These are phyloP conservation scores for Plasmodium gaboni DNA, from an alignment of 169 alveolate species.

Conservation along the genomic window DNA sequence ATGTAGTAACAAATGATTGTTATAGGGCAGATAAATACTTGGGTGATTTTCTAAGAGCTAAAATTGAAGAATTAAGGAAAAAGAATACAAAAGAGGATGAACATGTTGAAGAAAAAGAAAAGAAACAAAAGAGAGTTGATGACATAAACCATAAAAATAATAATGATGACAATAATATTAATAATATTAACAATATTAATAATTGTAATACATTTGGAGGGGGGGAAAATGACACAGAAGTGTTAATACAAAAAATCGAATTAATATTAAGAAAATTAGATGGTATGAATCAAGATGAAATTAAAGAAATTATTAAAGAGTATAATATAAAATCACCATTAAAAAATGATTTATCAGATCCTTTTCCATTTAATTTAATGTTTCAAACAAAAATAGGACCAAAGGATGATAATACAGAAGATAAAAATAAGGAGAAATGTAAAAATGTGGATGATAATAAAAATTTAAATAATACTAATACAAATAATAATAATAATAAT, in stretches of 20 bases:
- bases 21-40: slow-evolving; percentile 92
- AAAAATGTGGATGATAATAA: no score
- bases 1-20: slow-evolving; percentile 89
- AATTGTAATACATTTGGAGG: no score
- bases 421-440: not conserved
- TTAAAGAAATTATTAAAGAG: slow-evolving; percentile 87
- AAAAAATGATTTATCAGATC: slow-evolving; percentile 94
- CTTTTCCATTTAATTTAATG: slow-evolving; percentile 97
- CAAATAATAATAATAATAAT: not conserved
- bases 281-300: slow-evolving; percentile 88
- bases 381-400: slow-evolving; percentile 97
- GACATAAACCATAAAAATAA: slow-evolving; percentile 38
- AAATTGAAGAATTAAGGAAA: slow-evolving; percentile 9
- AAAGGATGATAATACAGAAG: slow-evolving; percentile 58
- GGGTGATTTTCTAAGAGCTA: slow-evolving; percentile 71
- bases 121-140: not conserved
- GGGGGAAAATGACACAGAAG: no score
- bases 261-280: slow-evolving; percentile 87
- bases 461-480: not conserved
- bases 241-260: slow-evolving; percentile 81
- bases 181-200: not conserved
- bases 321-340: slow-evolving; percentile 91
- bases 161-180: slow-evolving; percentile 6
- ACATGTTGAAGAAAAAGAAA: not conserved
- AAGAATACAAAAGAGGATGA: not conserved